Percentiles rank a stretch among this genome's conserved stretches.
Conservation (phyloP, 1,284 basidiomycete genomes). For the Leucoagaricus sp. region DNA sequence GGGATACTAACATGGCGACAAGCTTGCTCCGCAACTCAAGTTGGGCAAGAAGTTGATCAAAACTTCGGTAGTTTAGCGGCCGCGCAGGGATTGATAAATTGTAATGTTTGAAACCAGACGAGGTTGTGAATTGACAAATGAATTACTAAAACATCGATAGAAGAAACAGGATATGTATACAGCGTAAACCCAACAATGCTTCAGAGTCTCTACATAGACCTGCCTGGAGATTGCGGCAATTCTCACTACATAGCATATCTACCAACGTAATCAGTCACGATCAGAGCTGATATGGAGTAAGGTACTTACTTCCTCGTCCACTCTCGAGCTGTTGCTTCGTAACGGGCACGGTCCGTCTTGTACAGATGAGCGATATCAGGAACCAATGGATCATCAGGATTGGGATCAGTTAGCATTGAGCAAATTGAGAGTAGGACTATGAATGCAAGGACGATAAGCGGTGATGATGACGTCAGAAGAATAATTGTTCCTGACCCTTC, state of each 20-base stretch:
- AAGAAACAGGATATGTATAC: conserved; percentile 26
- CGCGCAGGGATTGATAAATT: not conserved
- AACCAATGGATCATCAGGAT: conserved; percentile 89
- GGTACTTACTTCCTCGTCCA: conserved; percentile 93
- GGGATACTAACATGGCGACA: not conserved
- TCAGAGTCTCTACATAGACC: conserved; percentile 17
- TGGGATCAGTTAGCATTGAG: conserved; percentile 96
- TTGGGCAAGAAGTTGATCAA: too few species aligned
- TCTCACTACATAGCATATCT: conserved; percentile 43
- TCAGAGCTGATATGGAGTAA: not conserved
- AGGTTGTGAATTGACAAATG: conserved; percentile 6
- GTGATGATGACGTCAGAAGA: conserved; percentile 9
- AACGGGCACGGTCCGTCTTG: conserved; percentile 93
- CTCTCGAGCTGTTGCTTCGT: conserved; percentile 94
- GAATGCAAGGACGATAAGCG: conserved; percentile 13
- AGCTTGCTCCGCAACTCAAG: not conserved
- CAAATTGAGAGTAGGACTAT: conserved; percentile 92
- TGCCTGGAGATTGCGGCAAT: conserved; percentile 1
- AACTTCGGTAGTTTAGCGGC: not conserved
- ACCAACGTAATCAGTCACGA: conserved; percentile 15
- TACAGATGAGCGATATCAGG: conserved; percentile 87
- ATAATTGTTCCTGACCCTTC: conserved; percentile 74
- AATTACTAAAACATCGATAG: conserved; percentile 31
- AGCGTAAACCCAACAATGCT: conserved; percentile 30
- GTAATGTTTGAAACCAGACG: conserved; percentile 1